These are phyloP conservation scores for Fusarium mangiferae DNA, from an alignment of 2,329 filamentous ascomycete species.

Conservation along the genomic window DNA sequence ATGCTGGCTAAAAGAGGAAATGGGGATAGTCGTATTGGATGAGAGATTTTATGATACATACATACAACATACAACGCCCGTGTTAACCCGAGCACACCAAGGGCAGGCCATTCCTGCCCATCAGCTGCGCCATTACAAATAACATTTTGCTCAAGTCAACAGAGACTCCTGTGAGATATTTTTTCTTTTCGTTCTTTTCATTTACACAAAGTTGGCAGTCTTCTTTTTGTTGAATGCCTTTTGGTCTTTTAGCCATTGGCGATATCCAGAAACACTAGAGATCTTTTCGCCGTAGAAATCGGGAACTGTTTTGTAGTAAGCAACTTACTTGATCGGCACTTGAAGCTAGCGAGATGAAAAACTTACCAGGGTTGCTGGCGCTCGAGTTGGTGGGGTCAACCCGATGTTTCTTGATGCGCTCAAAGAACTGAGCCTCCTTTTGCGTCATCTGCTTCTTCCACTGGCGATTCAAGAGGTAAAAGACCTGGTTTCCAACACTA, in stretches of 20 bases:
- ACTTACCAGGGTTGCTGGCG: slow-evolving; percentile 80
- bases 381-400: slow-evolving; percentile 92
- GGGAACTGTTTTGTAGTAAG: slow-evolving; percentile 68
- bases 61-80: slow-evolving; percentile 46
- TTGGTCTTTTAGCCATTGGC: slow-evolving; percentile 97
- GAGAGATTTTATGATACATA: slow-evolving; percentile 44
- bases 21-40: slow-evolving; percentile 33
- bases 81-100: slow-evolving; percentile 29
- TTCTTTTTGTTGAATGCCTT: slow-evolving; percentile 97
- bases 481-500: slow-evolving; percentile 80
- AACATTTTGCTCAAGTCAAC: slow-evolving; percentile 20
- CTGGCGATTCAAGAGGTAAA: slow-evolving; percentile 78
- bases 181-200: neutral
- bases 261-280: slow-evolving; percentile 87
- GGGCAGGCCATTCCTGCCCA: slow-evolving; percentile 25
- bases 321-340: neutral
- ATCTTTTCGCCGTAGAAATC: slow-evolving; percentile 99
- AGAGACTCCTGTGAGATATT: slow-evolving; percentile 1
- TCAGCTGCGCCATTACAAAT: slow-evolving; percentile 41
- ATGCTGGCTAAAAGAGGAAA: slow-evolving; percentile 26
- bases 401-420: slow-evolving; percentile 88
- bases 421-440: slow-evolving; percentile 96
- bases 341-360: neutral
- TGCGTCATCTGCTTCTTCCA: slow-evolving; percentile 78
- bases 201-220: slow-evolving; percentile 71